These are phyloP conservation scores for Mesostigma viride DNA, from an alignment of 139 green algal species.

Conservation along the genomic window DNA sequence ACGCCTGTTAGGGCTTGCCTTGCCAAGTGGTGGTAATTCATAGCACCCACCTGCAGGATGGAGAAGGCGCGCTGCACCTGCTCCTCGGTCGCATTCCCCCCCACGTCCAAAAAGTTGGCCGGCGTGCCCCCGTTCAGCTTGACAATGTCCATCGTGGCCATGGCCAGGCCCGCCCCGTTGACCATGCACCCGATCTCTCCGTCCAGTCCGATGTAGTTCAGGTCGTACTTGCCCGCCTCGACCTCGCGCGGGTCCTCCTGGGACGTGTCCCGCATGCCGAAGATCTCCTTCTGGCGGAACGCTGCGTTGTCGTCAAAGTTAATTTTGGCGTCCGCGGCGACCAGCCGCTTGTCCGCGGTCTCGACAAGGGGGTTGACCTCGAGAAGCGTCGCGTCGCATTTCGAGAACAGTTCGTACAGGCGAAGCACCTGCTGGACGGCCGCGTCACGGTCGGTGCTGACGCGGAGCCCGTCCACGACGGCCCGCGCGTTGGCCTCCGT, in stretches of 20 bases:
- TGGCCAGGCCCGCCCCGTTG: slow-evolving; percentile 94
- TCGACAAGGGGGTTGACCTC: slow-evolving; percentile 93
- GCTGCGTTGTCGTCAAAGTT: slow-evolving; percentile 96
- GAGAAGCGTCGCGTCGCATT: slow-evolving; percentile 92
- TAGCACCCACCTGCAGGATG: too few species aligned
- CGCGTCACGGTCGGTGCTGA: slow-evolving; percentile 53
- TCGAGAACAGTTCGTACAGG: slow-evolving; percentile 83
- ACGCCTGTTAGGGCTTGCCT: too few species aligned
- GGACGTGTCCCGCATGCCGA: slow-evolving; percentile 68
- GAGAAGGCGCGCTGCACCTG: too few species aligned
- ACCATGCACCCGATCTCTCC: slow-evolving; percentile 68
- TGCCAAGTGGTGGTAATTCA: too few species aligned
- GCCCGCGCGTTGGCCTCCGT: slow-evolving; percentile 61
- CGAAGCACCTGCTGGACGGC: slow-evolving; percentile 76
- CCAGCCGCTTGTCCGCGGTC: slow-evolving; percentile 54
- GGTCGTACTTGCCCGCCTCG: slow-evolving; percentile 72
- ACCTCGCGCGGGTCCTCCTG: slow-evolving; percentile 76
- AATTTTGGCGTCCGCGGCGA: slow-evolving; percentile 95
- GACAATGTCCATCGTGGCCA: slow-evolving; percentile 99
- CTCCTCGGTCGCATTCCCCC: slow-evolving; percentile 76
- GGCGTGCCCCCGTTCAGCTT: slow-evolving; percentile 82
- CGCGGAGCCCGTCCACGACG: slow-evolving; percentile 46
- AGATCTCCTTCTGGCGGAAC: slow-evolving; percentile 90
- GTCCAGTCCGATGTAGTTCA: slow-evolving; percentile 99
- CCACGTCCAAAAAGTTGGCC: slow-evolving; percentile 97